Conservation (phyloP, 106 monocot species). For the Dendrobium officinale region DNA sequence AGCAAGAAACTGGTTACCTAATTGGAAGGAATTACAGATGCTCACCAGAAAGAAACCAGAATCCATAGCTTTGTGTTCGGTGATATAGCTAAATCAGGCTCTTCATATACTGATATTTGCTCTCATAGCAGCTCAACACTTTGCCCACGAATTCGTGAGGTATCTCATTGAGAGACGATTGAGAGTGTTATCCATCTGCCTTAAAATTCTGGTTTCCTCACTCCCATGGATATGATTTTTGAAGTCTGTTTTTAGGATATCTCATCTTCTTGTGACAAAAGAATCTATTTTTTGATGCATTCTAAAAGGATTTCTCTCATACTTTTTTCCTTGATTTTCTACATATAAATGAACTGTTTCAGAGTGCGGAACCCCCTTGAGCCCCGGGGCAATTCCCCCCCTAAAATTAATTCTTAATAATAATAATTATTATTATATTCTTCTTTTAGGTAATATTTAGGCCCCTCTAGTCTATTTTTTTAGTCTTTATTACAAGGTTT, state of each 20-base stretch:
- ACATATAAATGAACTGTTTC: too few relatives aligned
- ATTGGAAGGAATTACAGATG: conserved; percentile 34
- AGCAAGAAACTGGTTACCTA: conserved; percentile 41
- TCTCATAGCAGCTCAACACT: conserved; percentile 78
- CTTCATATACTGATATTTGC: conserved; percentile 81
- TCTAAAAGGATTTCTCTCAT: too few relatives aligned
- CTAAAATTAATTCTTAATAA: too few relatives aligned
- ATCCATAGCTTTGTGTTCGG: neutral
- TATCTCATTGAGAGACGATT: conserved; percentile 92
- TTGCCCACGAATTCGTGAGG: conserved; percentile 83
- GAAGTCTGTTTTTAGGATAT: neutral
- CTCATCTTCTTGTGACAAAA: neutral
- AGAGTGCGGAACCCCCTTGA: too few relatives aligned
- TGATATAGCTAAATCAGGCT: conserved; percentile 54
- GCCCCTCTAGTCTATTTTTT: too few relatives aligned
- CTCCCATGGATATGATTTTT: conserved; percentile 78
- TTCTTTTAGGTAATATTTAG: too few relatives aligned
- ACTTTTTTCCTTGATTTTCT: too few relatives aligned
- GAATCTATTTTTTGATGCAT: neutral
- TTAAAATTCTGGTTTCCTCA: conserved; percentile 89
- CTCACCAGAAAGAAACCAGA: conserved; percentile 29
- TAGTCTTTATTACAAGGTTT: too few relatives aligned
- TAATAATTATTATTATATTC: too few relatives aligned
- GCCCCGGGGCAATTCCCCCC: too few relatives aligned
- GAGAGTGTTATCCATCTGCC: conserved; percentile 74